Conservation (phyloP, 1,284 basidiomycete species). For the Trichosporon sp. region DNA sequence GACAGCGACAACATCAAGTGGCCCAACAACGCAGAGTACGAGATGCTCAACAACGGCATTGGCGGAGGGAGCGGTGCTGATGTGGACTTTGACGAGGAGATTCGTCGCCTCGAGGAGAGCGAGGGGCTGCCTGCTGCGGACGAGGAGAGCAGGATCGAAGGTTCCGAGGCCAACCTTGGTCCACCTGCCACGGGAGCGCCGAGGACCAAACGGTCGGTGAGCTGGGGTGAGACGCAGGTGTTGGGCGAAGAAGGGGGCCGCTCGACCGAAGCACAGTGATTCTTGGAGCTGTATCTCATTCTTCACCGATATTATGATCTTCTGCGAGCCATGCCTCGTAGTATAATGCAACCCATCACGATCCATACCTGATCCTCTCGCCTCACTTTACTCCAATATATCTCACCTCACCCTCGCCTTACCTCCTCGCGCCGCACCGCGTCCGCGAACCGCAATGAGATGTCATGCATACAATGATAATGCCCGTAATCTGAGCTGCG, state of each 20-base stretch:
- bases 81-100: slow-evolving; percentile 47
- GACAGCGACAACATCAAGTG: slow-evolving; percentile 55
- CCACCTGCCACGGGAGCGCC: slow-evolving; percentile 1
- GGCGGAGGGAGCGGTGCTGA: slow-evolving; percentile 4
- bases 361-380: background rate
- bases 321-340: no score
- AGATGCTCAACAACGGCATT: slow-evolving; percentile 25
- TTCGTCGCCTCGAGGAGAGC: slow-evolving; percentile 41
- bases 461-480: slow-evolving; percentile 8
- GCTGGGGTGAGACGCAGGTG: slow-evolving; percentile 44
- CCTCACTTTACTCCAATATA: background rate
- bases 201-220: slow-evolving; percentile 33
- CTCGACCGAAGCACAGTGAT: background rate
- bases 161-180: background rate
- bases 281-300: no score
- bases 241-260: slow-evolving; percentile 26
- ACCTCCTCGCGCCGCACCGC: background rate
- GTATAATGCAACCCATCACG: no score
- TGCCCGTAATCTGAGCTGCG: background rate
- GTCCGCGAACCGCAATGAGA: background rate
- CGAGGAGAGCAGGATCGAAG: slow-evolving; percentile 24
- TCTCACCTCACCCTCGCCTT: background rate
- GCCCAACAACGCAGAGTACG: slow-evolving; percentile 32
- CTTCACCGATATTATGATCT: no score
- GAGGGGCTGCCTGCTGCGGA: slow-evolving; percentile 17